These are phyloP conservation scores for Aspergillus alliaceus DNA, from an alignment of 2,329 filamentous ascomycete species.

Conservation along the genomic window DNA sequence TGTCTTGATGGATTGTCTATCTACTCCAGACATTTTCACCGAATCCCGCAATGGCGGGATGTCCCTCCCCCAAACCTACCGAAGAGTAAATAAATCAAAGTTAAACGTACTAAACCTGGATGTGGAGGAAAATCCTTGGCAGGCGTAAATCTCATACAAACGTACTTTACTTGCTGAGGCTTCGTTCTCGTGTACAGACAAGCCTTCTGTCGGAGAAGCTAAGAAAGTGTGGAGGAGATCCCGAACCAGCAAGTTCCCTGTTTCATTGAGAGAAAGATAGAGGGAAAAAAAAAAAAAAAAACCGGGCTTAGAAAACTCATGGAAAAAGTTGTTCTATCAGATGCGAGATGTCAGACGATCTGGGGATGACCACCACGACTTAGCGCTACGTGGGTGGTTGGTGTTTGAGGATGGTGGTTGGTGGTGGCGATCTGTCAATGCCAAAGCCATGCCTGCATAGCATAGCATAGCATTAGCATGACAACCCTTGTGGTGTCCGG, in stretches of 20 bases:
- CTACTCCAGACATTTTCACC: conserved; percentile 5
- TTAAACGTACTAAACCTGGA: conserved; percentile 1
- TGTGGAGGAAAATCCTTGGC: conserved; percentile 15
- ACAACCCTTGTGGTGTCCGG: not conserved
- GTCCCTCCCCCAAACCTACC: not conserved
- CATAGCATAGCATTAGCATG: not conserved
- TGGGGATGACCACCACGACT: not conserved
- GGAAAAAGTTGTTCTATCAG: not conserved
- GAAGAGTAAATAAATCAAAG: conserved; percentile 6
- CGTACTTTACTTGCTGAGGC: conserved; percentile 1
- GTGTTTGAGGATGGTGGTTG: not conserved
- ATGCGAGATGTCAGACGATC: conserved; percentile 11
- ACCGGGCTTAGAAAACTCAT: not conserved
- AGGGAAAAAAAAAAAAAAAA: too few relatives aligned
- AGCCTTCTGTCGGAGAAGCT: conserved; percentile 21
- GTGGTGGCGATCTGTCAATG: not conserved
- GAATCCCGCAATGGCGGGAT: not conserved
- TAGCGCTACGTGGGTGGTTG: not conserved
- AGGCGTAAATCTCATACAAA: conserved; percentile 2
- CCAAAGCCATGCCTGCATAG: not conserved
- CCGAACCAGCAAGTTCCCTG: conserved; percentile 8
- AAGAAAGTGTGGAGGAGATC: conserved; percentile 7
- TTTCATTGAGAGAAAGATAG: not conserved
- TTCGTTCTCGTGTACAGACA: conserved; percentile 15
- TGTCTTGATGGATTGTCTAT: too few relatives aligned